Evolutionary conservation across 2,329 filamentous ascomycete species (phyloP), one percentile per base, ranked within the genome.

Genomic region (Xylariaceae sp.): DNA sequence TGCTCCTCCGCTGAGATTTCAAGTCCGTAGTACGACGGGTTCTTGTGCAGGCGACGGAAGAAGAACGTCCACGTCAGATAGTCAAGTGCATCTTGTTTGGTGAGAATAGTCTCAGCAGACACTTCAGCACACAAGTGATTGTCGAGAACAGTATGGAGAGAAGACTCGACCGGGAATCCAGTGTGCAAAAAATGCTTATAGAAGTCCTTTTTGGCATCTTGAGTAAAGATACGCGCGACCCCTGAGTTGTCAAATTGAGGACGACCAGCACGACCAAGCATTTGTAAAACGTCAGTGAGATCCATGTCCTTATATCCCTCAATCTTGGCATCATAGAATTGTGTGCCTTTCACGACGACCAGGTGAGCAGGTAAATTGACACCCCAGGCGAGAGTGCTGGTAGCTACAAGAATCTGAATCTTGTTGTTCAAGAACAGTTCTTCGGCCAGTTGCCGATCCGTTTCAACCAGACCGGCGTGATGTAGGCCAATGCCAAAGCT

Each of bases 11-110:
- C 85, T 0, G 88, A 88, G 36, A 98, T 93, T 63, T 96, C 87
- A 0, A 98, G 82, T 0, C 94, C 94, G 58, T 98, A 98, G 70
- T 95, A 98, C 0, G 91, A 95, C 1, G 93, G 93, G 58, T 98
- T 98, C 74, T 98, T 98, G 73, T 98, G 93, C 32, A 98, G 72
- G 10, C 93, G 79, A 3, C 94, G 82, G 77, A 98, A 98, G 79
- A 98, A 98, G 73, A 98, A 98, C 1, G 94, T 98, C 93, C 94
- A 98, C 0, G 93, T 98, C 42, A 98, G 71, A 63, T 98, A 98
- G 67, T 98, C 94, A 4, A 98, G 77, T 1, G 93, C 93, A 68
- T 98, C 93, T 67, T 98, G 93, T 67, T 96, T 96, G 7, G 90
- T 95, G 23, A 85, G 74, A 40, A 98, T 88, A 0, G 93, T 98